Evolutionary conservation across 1,139 yeast genomes (phyloP), one percentile per base, ranked within the genome.

Genomic region (Taphrina communis): DNA sequence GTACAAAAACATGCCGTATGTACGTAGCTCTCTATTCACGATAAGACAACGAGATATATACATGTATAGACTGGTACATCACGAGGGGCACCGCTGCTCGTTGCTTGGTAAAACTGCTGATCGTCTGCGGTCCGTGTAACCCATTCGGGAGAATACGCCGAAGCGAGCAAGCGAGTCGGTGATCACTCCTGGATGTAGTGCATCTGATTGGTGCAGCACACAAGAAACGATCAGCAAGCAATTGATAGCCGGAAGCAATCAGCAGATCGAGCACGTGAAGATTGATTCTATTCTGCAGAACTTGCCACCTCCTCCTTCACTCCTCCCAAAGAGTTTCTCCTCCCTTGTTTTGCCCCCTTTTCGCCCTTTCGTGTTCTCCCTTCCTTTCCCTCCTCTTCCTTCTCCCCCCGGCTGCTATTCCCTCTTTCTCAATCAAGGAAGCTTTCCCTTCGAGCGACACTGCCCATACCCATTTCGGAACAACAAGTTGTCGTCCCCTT

Each of bases 371-470:
- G 14, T 14, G 14, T 39, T 14, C 48, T 42, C 46, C 46, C 17
- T 44, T 44, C 48, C 48, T 6, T n/a, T 17, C 48, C n/a, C 19
- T 17, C 19, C n/a, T n/a, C 48, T 17, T 44, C 19, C 48, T 19
- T 21, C 36, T 3, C 52, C 31, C 52, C 53, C 53, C 53, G 53
- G 53, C 53, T 50, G 36, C 53, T 50, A 8, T 50, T 50, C 53
- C 53, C 53, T 50, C n/a, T 50, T 50, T 50, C 53, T 50, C 58
- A 53, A 53, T 19, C 58, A 53, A 53, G 58, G 58, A 53, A 53
- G 42, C 58, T 36, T 53, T 53, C 58, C 58, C 58, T 53, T 53
- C 58, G 58, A 53, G 58, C 42, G 58, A 53, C 42, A 36, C 41
- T 25, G 21, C 42, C 58, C 36, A 53, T 53, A 36, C 58, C 58